Percentiles rank a stretch among this genome's conserved stretches.
Conservation (phyloP, 2,329 filamentous ascomycete species). For the Colletotrichum cuscutae region DNA sequence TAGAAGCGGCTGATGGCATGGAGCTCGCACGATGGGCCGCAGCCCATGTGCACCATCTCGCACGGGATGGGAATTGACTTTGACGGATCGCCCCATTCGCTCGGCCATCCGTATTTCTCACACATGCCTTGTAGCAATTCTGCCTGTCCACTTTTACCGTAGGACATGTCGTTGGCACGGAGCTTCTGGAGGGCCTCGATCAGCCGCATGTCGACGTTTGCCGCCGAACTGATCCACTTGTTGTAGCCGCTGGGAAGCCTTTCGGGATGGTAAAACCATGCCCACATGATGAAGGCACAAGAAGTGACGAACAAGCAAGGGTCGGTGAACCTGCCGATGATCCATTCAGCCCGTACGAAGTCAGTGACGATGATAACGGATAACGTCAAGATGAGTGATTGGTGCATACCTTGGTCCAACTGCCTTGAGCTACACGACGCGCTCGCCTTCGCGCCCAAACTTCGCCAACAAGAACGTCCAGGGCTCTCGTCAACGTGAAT, state of each 20-base stretch:
- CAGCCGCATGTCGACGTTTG: conserved; percentile 78
- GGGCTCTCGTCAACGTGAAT: conserved; percentile 78
- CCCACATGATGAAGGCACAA: conserved; percentile 84
- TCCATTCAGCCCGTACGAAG: conserved; percentile 50
- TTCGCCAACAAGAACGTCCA: conserved; percentile 76
- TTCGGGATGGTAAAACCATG: conserved; percentile 83
- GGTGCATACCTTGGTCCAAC: conserved; percentile 58
- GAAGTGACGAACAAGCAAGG: conserved; percentile 78
- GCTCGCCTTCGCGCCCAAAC: conserved; percentile 66
- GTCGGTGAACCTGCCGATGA: conserved; percentile 64
- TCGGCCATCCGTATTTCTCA: conserved; percentile 74
- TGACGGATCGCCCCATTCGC: conserved; percentile 78
- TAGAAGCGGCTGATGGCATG: conserved; percentile 77
- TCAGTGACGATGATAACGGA: neutral
- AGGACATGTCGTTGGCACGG: conserved; percentile 71
- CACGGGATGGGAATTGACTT: conserved; percentile 80
- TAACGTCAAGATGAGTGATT: neutral
- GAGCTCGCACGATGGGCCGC: conserved; percentile 77
- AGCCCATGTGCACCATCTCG: conserved; percentile 85
- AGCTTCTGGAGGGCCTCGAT: conserved; percentile 78
- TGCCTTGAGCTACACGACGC: conserved; percentile 54
- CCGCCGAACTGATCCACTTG: conserved; percentile 83
- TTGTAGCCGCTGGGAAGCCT: conserved; percentile 79
- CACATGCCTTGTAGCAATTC: conserved; percentile 78
- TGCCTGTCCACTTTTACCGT: conserved; percentile 78